These are phyloP conservation scores for Aspergillus ustus DNA, from an alignment of 2,329 filamentous ascomycete species.

Conservation along the genomic window DNA sequence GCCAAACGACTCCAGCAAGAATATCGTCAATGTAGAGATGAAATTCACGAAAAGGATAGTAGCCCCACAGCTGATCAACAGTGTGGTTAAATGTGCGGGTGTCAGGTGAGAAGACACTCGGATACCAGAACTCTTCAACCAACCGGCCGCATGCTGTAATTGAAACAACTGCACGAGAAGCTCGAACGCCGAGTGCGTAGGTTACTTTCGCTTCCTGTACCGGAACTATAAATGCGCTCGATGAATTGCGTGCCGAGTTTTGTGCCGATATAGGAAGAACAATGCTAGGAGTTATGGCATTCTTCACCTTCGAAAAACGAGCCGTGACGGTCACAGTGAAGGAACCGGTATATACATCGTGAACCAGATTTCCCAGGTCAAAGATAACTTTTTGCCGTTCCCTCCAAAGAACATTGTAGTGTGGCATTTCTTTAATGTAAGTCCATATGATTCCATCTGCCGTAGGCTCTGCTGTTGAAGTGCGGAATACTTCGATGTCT, in stretches of 20 bases:
- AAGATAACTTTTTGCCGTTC: constrained; percentile 75
- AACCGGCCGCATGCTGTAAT: constrained; percentile 78
- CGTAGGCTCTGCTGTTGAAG: constrained; percentile 80
- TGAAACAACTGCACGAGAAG: constrained; percentile 71
- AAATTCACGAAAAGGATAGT: constrained; percentile 77
- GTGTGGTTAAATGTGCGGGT: constrained; percentile 62
- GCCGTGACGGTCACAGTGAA: constrained; percentile 78
- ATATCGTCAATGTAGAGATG: constrained; percentile 75
- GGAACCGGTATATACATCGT: constrained; percentile 71
- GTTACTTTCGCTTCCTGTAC: constrained; percentile 62
- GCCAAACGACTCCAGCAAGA: constrained; percentile 77
- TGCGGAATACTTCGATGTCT: constrained; percentile 80
- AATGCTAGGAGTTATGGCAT: constrained; percentile 58
- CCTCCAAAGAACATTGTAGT: constrained; percentile 71
- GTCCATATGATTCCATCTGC: constrained; percentile 72
- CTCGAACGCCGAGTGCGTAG: constrained; percentile 68
- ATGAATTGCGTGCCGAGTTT: constrained; percentile 47
- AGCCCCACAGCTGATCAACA: constrained; percentile 65
- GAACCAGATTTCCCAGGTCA: constrained; percentile 75
- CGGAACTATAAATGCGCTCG: constrained; percentile 72
- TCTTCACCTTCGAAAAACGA: constrained; percentile 65
- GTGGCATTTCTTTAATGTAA: constrained; percentile 78
- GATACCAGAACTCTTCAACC: constrained; percentile 85
- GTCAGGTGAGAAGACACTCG: constrained; percentile 70
- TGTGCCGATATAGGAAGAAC: constrained; percentile 65